These are phyloP conservation scores for Rhizopogon sp. DNA, from an alignment of 768 basidiomycete species.

Conservation along the genomic window DNA sequence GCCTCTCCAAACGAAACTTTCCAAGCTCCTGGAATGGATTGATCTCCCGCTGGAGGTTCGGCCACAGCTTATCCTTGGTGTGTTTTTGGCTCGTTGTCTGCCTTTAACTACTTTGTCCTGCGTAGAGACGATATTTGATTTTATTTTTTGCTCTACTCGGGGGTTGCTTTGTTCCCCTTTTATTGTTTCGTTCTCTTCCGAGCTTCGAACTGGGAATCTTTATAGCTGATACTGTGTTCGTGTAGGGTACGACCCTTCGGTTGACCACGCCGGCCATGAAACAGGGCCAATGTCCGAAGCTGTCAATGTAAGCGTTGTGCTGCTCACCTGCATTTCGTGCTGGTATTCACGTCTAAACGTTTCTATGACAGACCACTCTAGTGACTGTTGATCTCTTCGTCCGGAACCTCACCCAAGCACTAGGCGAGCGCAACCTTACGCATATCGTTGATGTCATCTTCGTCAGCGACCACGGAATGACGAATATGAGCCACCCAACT, in stretches of 20 bases:
- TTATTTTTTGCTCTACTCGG: neutral
- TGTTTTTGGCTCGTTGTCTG: conserved; percentile 8
- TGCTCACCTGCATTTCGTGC: neutral
- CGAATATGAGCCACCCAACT: conserved; percentile 75
- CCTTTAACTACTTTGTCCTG: too few species aligned
- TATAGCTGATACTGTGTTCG: neutral
- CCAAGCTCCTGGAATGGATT: conserved; percentile 78
- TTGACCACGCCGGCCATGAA: conserved; percentile 80
- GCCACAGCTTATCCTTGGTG: conserved; percentile 76
- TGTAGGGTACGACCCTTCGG: conserved; percentile 75
- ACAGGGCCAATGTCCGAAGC: conserved; percentile 62
- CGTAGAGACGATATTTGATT: too few species aligned
- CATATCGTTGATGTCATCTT: conserved; percentile 86
- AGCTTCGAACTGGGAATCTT: neutral
- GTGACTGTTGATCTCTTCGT: conserved; percentile 69
- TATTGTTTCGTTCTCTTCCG: neutral
- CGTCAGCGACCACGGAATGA: conserved; percentile 92
- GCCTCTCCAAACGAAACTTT: conserved; percentile 62
- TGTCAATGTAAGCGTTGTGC: conserved; percentile 56
- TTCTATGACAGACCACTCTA: conserved; percentile 50
- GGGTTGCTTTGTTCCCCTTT: neutral
- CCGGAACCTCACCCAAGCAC: conserved; percentile 54
- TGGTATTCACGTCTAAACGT: neutral
- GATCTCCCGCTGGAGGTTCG: conserved; percentile 67
- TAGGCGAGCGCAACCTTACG: conserved; percentile 69